Percentiles rank a stretch among this genome's conserved stretches.
These are phyloP conservation scores for Saururus chinensis DNA, from an alignment of 164 flowering plant genomes.

Conservation along the genomic window DNA sequence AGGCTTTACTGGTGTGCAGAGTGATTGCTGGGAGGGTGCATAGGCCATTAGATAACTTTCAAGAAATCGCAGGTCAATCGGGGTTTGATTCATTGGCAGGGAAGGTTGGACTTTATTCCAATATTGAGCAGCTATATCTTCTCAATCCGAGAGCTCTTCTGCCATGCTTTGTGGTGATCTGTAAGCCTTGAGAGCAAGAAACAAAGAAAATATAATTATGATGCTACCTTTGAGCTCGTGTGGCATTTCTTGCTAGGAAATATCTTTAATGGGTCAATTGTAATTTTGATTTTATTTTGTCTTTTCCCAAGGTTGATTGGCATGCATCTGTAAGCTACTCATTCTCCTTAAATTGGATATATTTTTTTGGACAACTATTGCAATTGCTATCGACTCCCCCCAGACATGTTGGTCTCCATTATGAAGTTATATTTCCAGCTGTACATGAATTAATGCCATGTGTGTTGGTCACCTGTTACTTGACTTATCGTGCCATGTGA, in stretches of 20 bases:
- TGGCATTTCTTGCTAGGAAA: too few species aligned
- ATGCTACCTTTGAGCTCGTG: too few species aligned
- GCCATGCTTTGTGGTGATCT: slow-evolving; percentile 89
- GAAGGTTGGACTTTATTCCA: slow-evolving; percentile 65
- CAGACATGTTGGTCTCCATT: too few species aligned
- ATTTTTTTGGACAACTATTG: too few species aligned
- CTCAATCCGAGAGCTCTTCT: slow-evolving; percentile 81
- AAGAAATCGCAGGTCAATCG: slow-evolving; percentile 42
- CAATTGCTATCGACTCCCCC: too few species aligned
- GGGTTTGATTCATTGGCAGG: slow-evolving; percentile 84
- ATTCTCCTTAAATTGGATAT: too few species aligned
- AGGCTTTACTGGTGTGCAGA: slow-evolving; percentile 60
- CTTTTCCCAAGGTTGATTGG: not conserved
- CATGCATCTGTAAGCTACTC: too few species aligned
- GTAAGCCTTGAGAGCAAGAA: slow-evolving; percentile 41
- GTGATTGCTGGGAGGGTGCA: slow-evolving; percentile 80
- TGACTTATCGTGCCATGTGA: too few species aligned
- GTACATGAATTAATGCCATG: too few species aligned
- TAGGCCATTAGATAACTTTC: slow-evolving; percentile 52
- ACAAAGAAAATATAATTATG: not conserved
- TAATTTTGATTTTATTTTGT: not conserved
- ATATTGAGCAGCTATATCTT: slow-evolving; percentile 82
- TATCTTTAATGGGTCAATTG: not conserved
- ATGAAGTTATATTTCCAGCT: too few species aligned
- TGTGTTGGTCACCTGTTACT: too few species aligned